Conservation (phyloP, 371 early-diverging fungal species). For the Apophysomyces elegans region DNA sequence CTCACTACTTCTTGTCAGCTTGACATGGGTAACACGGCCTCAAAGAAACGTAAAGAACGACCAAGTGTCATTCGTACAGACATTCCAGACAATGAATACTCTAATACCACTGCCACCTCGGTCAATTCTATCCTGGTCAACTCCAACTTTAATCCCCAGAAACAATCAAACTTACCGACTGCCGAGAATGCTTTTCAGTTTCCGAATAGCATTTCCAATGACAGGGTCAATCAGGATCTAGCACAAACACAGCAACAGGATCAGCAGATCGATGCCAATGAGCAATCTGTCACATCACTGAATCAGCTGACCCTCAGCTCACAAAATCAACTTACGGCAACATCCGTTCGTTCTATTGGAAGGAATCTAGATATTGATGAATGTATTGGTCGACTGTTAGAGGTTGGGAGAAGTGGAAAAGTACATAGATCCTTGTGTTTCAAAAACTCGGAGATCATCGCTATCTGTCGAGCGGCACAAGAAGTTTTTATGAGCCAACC, state of each 20-base stretch:
- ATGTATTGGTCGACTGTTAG: slow-evolving; percentile 77
- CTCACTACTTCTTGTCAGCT: slow-evolving; percentile 6
- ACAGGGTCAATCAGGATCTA: background rate
- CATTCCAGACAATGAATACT: slow-evolving; percentile 44
- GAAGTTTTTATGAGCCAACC: slow-evolving; percentile 92
- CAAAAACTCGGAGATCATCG: slow-evolving; percentile 82
- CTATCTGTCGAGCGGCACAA: slow-evolving; percentile 82
- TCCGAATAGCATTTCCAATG: slow-evolving; percentile 16
- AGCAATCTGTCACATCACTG: slow-evolving; percentile 18
- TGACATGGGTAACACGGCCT: slow-evolving; percentile 31
- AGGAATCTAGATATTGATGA: slow-evolving; percentile 77
- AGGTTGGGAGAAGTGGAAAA: slow-evolving; percentile 71
- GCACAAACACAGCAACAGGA: slow-evolving; percentile 6
- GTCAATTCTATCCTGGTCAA: slow-evolving; percentile 47
- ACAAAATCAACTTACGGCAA: slow-evolving; percentile 32
- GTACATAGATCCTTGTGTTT: slow-evolving; percentile 69
- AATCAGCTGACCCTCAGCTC: slow-evolving; percentile 26
- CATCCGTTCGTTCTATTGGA: slow-evolving; percentile 38
- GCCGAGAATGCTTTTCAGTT: slow-evolving; percentile 17
- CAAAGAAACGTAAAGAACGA: slow-evolving; percentile 43
- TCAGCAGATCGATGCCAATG: slow-evolving; percentile 14
- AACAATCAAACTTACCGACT: slow-evolving; percentile 5
- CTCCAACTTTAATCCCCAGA: slow-evolving; percentile 17
- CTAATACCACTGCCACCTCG: slow-evolving; percentile 42
- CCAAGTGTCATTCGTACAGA: slow-evolving; percentile 45